Base-by-base conservation (phyloP, 305 asterid genomes). In the Fraxinus ornus region DNA sequence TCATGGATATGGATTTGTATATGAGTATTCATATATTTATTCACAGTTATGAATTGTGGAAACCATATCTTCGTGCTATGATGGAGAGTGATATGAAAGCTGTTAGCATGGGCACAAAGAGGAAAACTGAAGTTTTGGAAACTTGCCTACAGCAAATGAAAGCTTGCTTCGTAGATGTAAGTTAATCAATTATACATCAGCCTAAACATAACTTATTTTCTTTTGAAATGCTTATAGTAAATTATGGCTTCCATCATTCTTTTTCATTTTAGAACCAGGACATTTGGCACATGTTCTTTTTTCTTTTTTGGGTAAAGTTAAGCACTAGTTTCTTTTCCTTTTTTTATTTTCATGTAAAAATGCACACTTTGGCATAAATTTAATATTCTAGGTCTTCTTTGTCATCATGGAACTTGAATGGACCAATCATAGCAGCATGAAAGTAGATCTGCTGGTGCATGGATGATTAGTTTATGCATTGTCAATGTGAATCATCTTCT, bases 81-180 rank as follows among this genome's bases (percentile, higher is more conserved):
- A 92, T 94, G 99, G 99, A 96, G 86, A 84, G 93, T 36, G 98
- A 96, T 88, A 94, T 94, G 98, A 91, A 88, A 89, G 94, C 92
- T 68, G 97, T 94, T 89, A 89, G 97, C 89, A 80, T 81, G 72
- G 99, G 99, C 78, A 87, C 90, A 77, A 94, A 94, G 90, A 88
- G 91, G 87, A 96, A 93, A 88, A 85, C 88, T 70, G 97, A 96
- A 86, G 98, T 93, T 87, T 81, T 94, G 93, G 95, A 88, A 82
- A 77, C 89, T 92, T 94, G 97, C 87, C 89, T 94, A 75, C 98
- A 91, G 86, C 92, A 90, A 84, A 96, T 96, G 99, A 93, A 91
- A 88, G 91, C 97, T 73, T 93, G 99, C 86, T 96, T 96, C 84
- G 52, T 86, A 86, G 99, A 94, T 90, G 99, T 94, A 88, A 89